Evolutionary conservation across 208 protist genomes (phyloP).

Genomic region (Trypanosoma theileri): DNA sequence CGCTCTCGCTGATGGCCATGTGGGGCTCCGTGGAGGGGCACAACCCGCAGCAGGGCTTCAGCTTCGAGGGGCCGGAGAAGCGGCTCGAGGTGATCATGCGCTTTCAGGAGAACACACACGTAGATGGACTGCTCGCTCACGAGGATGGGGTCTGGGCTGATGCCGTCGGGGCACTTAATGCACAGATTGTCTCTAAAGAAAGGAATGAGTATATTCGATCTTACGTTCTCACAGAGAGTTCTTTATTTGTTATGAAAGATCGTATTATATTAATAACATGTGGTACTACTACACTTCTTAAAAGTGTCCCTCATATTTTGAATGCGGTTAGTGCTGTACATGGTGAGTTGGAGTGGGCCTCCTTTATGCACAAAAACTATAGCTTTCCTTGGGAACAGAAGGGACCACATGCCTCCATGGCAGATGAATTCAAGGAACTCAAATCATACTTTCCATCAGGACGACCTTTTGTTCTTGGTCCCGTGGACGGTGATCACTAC

Average conservation of each 20-base stretch:
- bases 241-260: constrained; percentile 92
- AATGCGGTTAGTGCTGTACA: constrained; percentile 77
- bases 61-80: constrained; percentile 93
- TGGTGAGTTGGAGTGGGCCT: constrained; percentile 85
- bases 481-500: constrained; percentile 91
- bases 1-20: constrained; percentile 88
- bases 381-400: constrained; percentile 91
- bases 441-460: constrained; percentile 81
- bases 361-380: constrained; percentile 94
- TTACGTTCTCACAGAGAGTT: constrained; percentile 93
- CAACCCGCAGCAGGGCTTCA: constrained; percentile 74
- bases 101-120: constrained; percentile 60
- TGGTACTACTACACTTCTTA: constrained; percentile 92
- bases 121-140: constrained; percentile 65
- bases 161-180: constrained; percentile 76
- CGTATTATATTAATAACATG: constrained; percentile 93
- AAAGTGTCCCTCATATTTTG: constrained; percentile 81
- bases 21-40: constrained; percentile 81
- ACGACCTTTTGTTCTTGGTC: constrained; percentile 88
- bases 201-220: constrained; percentile 85
- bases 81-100: constrained; percentile 86
- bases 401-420: constrained; percentile 79
- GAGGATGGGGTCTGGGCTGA: constrained; percentile 65
- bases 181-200: constrained; percentile 85
- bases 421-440: constrained; percentile 77